Percentiles rank a stretch among this genome's conserved stretches.
phyloP scores from a whole-genome alignment of 371 early-diverging fungal genomes.

The Phascolomyces articulosus region DNA sequence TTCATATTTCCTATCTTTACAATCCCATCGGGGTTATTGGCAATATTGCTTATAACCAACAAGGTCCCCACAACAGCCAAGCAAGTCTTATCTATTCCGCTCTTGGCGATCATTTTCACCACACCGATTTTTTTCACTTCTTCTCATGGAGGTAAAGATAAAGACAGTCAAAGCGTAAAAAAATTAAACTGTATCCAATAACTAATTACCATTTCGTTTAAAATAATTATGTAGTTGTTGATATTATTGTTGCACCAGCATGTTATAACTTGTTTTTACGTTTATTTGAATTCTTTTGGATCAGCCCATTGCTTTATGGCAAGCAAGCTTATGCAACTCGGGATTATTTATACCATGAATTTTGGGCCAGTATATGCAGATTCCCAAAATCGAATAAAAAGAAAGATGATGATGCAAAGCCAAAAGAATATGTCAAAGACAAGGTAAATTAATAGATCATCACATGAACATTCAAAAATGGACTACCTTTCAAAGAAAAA shows the following conservation, averaged over 20 bases:
- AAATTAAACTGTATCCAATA: too few relatives aligned
- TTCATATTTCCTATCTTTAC: conserved; percentile 2
- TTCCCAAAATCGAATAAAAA: conserved; percentile 30
- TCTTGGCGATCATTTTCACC: conserved; percentile 26
- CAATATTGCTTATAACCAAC: conserved; percentile 13
- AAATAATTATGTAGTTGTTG: conserved; percentile 22
- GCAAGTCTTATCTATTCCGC: conserved; percentile 36
- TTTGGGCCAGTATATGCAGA: conserved; percentile 37
- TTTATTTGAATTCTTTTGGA: conserved; percentile 35
- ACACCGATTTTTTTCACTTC: conserved; percentile 30
- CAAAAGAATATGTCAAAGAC: conserved; percentile 33
- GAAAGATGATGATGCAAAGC: conserved; percentile 21
- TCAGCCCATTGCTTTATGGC: conserved; percentile 31
- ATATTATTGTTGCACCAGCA: conserved; percentile 19
- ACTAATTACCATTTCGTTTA: too few relatives aligned
- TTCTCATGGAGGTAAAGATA: conserved; percentile 21
- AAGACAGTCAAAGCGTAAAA: too few relatives aligned
- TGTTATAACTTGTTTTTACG: conserved; percentile 33
- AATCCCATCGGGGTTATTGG: conserved; percentile 9
- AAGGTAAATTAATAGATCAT: conserved; percentile 21
- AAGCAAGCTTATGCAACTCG: conserved; percentile 26
- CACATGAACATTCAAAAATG: too few relatives aligned
- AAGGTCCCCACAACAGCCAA: conserved; percentile 21
- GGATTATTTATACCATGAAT: conserved; percentile 29
- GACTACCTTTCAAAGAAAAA: too few relatives aligned